These are phyloP conservation scores for Nemania bipapillata DNA, from an alignment of 2,329 filamentous ascomycete species.

Conservation along the genomic window DNA sequence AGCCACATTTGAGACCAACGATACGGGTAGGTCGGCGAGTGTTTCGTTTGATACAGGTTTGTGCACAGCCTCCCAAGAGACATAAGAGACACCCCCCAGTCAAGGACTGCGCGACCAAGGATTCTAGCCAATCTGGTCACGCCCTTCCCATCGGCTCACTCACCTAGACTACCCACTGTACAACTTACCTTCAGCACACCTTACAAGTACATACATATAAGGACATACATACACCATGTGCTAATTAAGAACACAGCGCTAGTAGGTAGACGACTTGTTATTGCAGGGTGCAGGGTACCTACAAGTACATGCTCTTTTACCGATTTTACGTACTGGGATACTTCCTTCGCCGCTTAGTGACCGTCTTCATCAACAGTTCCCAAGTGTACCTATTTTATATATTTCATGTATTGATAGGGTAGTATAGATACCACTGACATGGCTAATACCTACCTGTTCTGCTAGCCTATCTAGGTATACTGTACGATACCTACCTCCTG, in stretches of 20 bases:
- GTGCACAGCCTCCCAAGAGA: constrained; percentile 31
- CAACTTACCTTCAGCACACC: too few relatives aligned
- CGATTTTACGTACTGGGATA: background rate
- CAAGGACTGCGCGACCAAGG: constrained; percentile 1
- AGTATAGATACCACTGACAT: background rate
- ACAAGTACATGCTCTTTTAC: background rate
- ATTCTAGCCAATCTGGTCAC: constrained; percentile 18
- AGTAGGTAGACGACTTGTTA: constrained; percentile 3
- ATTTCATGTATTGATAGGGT: background rate
- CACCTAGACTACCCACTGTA: too few relatives aligned
- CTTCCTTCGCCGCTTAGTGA: background rate
- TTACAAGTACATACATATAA: background rate
- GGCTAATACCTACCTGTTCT: background rate
- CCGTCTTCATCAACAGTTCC: background rate
- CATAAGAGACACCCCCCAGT: too few relatives aligned
- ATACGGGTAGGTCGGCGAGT: constrained; percentile 26
- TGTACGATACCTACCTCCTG: too few relatives aligned
- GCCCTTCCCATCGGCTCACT: constrained; percentile 7
- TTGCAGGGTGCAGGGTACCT: background rate
- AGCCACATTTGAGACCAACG: background rate
- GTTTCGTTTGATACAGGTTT: constrained; percentile 21
- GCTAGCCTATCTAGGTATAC: too few relatives aligned
- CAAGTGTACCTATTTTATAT: background rate
- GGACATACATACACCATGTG: background rate
- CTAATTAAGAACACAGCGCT: background rate